phyloP scores from a whole-genome alignment of 1,139 yeast species.

The Scheffersomyces quercinus region DNA sequence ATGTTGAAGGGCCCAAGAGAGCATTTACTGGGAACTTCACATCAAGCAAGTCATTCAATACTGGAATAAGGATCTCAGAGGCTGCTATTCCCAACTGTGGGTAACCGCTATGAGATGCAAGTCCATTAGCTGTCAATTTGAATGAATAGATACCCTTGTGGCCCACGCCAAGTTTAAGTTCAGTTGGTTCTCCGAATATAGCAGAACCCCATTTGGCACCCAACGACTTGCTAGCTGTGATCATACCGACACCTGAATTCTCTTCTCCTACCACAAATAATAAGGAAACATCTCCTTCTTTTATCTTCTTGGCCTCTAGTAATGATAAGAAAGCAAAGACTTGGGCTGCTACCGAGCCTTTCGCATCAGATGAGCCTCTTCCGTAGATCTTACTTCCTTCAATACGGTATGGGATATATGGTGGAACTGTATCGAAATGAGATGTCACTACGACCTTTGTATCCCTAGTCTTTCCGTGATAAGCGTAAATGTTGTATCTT shows the following conservation, averaged over 20 bases:
- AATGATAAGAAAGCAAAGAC: slow-evolving; percentile 52
- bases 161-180: slow-evolving; percentile 65
- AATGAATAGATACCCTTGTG: slow-evolving; percentile 60
- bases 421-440: slow-evolving; percentile 76
- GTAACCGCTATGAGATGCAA: slow-evolving; percentile 68
- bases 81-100: slow-evolving; percentile 71
- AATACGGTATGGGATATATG: slow-evolving; percentile 52
- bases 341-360: slow-evolving; percentile 67
- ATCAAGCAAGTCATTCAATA: slow-evolving; percentile 34
- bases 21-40: slow-evolving; percentile 52
- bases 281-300: slow-evolving; percentile 57
- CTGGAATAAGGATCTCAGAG: slow-evolving; percentile 54
- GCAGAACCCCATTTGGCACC: slow-evolving; percentile 59
- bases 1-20: slow-evolving; percentile 59
- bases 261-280: slow-evolving; percentile 74
- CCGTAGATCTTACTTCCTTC: slow-evolving; percentile 58
- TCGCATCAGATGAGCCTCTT: slow-evolving; percentile 69
- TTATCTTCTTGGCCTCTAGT: slow-evolving; percentile 32
- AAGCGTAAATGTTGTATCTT: slow-evolving; percentile 61
- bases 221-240: slow-evolving; percentile 34
- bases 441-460: slow-evolving; percentile 58
- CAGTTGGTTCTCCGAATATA: slow-evolving; percentile 77
- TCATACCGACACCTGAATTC: slow-evolving; percentile 62
- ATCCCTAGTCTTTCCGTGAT: slow-evolving; percentile 44
- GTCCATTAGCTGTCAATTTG: slow-evolving; percentile 49